Percentiles rank a stretch among this genome's conserved stretches.
phyloP scores from a whole-genome alignment of 129 eudicot species.

The Apium graveolens region DNA sequence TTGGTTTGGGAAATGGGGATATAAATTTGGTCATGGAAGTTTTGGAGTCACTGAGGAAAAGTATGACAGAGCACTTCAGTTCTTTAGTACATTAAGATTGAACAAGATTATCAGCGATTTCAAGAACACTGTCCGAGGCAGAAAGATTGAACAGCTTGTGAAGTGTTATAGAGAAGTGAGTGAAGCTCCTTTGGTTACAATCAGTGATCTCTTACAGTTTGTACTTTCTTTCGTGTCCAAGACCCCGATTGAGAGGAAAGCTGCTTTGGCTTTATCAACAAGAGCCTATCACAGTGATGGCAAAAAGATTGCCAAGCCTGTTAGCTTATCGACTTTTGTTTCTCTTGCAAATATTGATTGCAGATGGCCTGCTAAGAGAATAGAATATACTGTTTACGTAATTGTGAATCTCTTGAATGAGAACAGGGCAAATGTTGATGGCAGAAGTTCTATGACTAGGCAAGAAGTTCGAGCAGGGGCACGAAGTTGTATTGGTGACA shows the following conservation, averaged over 20 bases:
- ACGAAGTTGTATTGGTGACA: constrained; percentile 48
- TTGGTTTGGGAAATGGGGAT: constrained; percentile 69
- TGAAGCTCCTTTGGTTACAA: constrained; percentile 26
- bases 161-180: constrained; percentile 36
- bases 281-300: constrained; percentile 15
- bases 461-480: constrained; percentile 55
- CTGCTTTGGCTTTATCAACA: constrained; percentile 15
- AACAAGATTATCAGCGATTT: constrained; percentile 41
- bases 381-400: constrained; percentile 37
- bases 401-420: constrained; percentile 47
- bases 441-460: constrained; percentile 34
- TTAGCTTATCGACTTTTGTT: constrained; percentile 32
- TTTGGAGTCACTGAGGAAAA: constrained; percentile 43
- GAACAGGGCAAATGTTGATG: constrained; percentile 15
- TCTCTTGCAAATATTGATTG: constrained; percentile 33
- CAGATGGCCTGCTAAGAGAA: constrained; percentile 60
- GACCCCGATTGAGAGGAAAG: constrained; percentile 7
- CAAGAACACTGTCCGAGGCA: constrained; percentile 20
- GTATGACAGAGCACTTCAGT: constrained; percentile 36
- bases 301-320: constrained; percentile 17
- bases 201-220: constrained; percentile 55
- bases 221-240: constrained; percentile 35
- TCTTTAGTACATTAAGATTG: constrained; percentile 38
- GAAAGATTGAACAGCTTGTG: constrained; percentile 37
- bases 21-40: constrained; percentile 43